Conservation (phyloP, 305 asterid genomes). For the Solanum hybrid region DNA sequence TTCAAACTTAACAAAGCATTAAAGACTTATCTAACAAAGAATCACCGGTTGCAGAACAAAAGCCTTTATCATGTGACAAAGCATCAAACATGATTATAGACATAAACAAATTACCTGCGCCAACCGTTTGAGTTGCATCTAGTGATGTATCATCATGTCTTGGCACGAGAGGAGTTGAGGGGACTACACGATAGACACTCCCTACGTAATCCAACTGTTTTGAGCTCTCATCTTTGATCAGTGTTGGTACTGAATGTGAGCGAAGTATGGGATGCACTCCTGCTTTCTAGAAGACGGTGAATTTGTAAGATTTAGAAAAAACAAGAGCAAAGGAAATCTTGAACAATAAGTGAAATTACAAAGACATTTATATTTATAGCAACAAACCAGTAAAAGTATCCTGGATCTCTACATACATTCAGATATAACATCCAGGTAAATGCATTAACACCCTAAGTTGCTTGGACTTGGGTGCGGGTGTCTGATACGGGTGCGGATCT, state of each 20-base stretch:
- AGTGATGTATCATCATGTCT: constrained; percentile 32
- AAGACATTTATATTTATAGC: neutral
- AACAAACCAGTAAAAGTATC: neutral
- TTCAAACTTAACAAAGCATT: neutral
- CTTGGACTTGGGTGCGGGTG: neutral
- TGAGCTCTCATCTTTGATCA: constrained; percentile 47
- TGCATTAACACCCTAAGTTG: neutral
- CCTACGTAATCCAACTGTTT: constrained; percentile 52
- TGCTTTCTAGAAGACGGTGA: constrained; percentile 44
- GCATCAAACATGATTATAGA: neutral
- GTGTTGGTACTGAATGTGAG: constrained; percentile 71
- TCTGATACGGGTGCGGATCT: neutral
- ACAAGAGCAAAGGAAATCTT: neutral
- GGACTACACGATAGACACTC: constrained; percentile 57
- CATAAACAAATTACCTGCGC: constrained; percentile 25
- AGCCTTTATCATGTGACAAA: neutral
- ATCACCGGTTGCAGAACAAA: neutral
- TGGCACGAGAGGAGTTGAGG: constrained; percentile 43
- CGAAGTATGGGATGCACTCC: constrained; percentile 56
- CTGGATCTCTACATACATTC: neutral
- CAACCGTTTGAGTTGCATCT: constrained; percentile 24
- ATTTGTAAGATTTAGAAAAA: neutral
- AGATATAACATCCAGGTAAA: neutral
- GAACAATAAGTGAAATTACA: neutral
- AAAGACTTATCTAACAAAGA: neutral